Conservation (phyloP, 805 yeast species). For the Cyberlindnera mrakii region DNA sequence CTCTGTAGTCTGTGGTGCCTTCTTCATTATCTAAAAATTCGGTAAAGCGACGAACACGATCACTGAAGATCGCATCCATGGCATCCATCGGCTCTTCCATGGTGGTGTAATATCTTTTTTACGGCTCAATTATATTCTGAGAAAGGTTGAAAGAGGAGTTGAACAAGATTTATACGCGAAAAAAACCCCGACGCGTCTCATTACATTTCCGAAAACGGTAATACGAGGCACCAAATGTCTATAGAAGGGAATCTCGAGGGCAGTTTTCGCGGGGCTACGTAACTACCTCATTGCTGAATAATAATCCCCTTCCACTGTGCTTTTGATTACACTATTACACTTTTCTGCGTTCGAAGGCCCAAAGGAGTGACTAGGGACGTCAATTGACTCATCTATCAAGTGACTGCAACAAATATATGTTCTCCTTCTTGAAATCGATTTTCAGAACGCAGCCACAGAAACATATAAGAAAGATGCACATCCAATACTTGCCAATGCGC, state of each 20-base stretch:
- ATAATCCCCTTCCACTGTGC: no score
- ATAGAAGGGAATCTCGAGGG: background rate
- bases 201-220: conserved; percentile 14
- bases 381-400: no score
- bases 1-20: conserved; percentile 55
- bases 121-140: background rate
- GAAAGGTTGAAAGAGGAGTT: background rate
- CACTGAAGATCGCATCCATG: conserved; percentile 52
- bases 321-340: no score
- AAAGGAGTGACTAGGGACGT: no score
- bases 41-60: conserved; percentile 81
- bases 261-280: background rate
- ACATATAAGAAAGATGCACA: conserved; percentile 59
- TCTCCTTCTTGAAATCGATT: no score
- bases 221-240: background rate
- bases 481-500: conserved; percentile 81
- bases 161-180: background rate
- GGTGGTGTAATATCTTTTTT: background rate
- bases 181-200: conserved; percentile 6
- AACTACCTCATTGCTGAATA: no score
- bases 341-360: no score
- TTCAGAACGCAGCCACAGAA: background rate
- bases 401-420: no score
- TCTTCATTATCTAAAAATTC: conserved; percentile 70
- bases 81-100: conserved; percentile 24